These are phyloP conservation scores for Phoma sp. DNA, from an alignment of 2,329 filamentous ascomycete genomes.

Conservation along the genomic window DNA sequence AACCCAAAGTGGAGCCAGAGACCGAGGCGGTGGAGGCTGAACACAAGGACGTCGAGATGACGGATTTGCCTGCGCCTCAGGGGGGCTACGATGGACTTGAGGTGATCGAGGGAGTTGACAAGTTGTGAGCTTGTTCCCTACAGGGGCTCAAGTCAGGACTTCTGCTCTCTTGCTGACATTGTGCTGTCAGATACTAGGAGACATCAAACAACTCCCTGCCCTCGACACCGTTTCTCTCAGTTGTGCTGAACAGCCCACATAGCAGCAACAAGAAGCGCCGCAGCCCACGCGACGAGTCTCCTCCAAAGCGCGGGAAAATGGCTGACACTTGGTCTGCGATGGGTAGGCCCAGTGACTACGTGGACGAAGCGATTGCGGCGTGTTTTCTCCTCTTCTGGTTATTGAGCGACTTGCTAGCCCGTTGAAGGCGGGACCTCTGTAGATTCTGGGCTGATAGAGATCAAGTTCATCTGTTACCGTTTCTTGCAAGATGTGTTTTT, in stretches of 20 bases:
- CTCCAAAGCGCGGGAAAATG: constrained; percentile 2
- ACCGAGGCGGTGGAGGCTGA: background rate
- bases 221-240: background rate
- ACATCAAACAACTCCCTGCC: background rate
- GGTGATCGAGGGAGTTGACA: constrained; percentile 38
- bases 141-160: too few relatives aligned
- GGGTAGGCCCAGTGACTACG: too few relatives aligned
- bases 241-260: background rate
- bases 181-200: background rate
- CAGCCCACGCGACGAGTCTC: constrained; percentile 6
- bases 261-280: background rate
- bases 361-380: too few relatives aligned
- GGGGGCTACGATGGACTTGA: constrained; percentile 18
- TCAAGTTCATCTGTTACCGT: too few relatives aligned
- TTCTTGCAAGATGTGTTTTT: background rate
- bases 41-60: constrained; percentile 17
- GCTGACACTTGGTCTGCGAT: too few relatives aligned
- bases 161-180: constrained; percentile 1
- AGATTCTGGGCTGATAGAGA: too few relatives aligned
- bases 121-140: constrained; percentile 26
- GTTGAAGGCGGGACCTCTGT: too few relatives aligned
- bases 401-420: too few relatives aligned
- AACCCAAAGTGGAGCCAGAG: constrained; percentile 13
- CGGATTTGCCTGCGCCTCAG: constrained; percentile 7
- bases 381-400: too few relatives aligned